phyloP scores from a whole-genome alignment of 768 basidiomycete species.

The Termitomyces eurrhizus region DNA sequence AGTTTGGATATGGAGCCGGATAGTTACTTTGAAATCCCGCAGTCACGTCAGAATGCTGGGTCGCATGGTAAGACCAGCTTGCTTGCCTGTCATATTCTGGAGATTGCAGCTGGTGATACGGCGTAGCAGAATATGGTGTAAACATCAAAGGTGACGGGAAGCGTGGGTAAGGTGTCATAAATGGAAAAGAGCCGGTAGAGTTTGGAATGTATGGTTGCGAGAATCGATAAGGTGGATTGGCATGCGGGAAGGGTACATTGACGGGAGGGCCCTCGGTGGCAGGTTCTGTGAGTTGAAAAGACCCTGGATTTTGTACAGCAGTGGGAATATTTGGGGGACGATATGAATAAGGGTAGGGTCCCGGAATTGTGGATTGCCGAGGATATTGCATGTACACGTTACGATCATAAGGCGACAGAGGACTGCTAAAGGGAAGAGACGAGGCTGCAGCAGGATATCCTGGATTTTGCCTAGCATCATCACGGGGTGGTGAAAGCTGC shows the following conservation, averaged over 20 bases:
- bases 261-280: constrained; percentile 27
- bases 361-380: constrained; percentile 31
- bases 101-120: constrained; percentile 31
- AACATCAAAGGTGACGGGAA: constrained; percentile 27
- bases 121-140: constrained; percentile 36
- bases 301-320: constrained; percentile 19
- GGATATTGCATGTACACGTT: constrained; percentile 36
- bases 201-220: constrained; percentile 20
- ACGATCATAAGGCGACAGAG: constrained; percentile 26
- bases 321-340: constrained; percentile 30
- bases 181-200: constrained; percentile 25
- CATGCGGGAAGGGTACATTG: constrained; percentile 24
- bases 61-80: constrained; percentile 42
- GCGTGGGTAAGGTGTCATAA: constrained; percentile 33
- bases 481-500: constrained; percentile 13
- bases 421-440: constrained; percentile 24
- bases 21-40: constrained; percentile 27
- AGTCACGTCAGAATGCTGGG: constrained; percentile 25
- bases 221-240: constrained; percentile 22
- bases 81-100: constrained; percentile 36
- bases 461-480: constrained; percentile 17
- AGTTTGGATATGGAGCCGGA: constrained; percentile 24
- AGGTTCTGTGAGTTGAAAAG: constrained; percentile 34
- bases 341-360: constrained; percentile 29
- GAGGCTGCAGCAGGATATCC: constrained; percentile 18